Evolutionary conservation across 306 rosid species (phyloP).

Genomic region (Inga laurina): DNA sequence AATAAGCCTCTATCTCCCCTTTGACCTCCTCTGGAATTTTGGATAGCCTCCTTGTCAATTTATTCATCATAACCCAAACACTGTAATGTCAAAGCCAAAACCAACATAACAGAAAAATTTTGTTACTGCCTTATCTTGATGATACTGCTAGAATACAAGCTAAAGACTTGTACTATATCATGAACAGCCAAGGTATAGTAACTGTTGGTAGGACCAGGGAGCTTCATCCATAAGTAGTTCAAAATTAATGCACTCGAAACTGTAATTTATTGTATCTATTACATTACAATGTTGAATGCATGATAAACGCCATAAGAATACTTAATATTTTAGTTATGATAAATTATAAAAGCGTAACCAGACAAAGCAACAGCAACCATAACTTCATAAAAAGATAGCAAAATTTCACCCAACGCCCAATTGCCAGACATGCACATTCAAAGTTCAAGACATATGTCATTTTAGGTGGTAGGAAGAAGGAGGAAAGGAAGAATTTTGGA

Average conservation of each 20-base stretch:
- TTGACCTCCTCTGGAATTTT: constrained; percentile 91
- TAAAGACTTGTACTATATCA: neutral
- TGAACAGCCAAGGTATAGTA: neutral
- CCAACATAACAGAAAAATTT: constrained; percentile 12
- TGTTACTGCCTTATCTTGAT: neutral
- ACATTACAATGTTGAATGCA: constrained; percentile 11
- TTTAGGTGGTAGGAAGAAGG: constrained; percentile 16
- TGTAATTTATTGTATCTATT: neutral
- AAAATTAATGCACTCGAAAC: neutral
- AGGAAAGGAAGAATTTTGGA: constrained; percentile 5
- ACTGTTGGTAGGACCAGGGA: neutral
- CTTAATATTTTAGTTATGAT: constrained; percentile 10
- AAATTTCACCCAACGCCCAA: constrained; percentile 6
- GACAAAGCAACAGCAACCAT: neutral
- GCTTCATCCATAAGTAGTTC: neutral
- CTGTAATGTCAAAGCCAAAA: constrained; percentile 54
- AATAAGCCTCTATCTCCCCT: constrained; percentile 72
- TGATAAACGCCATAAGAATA: constrained; percentile 14
- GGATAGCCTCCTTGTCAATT: constrained; percentile 80
- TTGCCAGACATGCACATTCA: neutral
- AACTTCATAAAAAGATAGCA: constrained; percentile 12
- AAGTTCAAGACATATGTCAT: constrained; percentile 11
- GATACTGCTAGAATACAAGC: constrained; percentile 1
- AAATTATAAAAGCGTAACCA: neutral
- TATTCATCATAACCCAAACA: constrained; percentile 99